A percentile compares a stretch with the other conserved stretches of the same genome.
Evolutionary conservation across 2,329 filamentous ascomycete species (phyloP).

Genomic region (Fusarium abutilonis): DNA sequence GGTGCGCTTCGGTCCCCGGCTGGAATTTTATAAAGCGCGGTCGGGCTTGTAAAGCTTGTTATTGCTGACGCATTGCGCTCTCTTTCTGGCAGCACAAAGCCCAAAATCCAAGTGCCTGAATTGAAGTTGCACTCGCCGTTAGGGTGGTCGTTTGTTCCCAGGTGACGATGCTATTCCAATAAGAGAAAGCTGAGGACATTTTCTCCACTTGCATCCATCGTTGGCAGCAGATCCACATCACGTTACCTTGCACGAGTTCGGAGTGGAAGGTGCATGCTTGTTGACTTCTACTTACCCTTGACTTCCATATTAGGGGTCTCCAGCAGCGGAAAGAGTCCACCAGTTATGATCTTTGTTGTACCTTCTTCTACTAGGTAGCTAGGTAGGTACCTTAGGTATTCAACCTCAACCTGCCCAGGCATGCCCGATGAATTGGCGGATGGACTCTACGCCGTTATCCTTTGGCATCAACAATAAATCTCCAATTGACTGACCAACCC

Average conservation of each 20-base stretch:
- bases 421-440: no score
- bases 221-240: conserved; percentile 23
- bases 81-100: no score
- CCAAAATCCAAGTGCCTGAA: not conserved
- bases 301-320: no score
- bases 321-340: no score
- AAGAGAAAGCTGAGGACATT: conserved; percentile 8
- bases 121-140: conserved; percentile 32
- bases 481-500: conserved; percentile 13
- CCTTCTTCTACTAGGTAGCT: no score
- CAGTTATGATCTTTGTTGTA: no score
- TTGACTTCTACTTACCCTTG: not conserved
- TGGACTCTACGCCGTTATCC: no score
- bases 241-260: conserved; percentile 36
- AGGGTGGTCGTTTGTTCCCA: conserved; percentile 37
- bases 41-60: conserved; percentile 18
- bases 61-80: not conserved
- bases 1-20: conserved; percentile 29
- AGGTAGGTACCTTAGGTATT: no score
- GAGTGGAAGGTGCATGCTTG: conserved; percentile 16
- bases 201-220: conserved; percentile 12
- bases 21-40: conserved; percentile 8
- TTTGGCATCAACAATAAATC: no score
- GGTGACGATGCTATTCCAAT: conserved; percentile 26
- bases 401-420: no score